Percentiles rank a stretch among this genome's conserved stretches.
Evolutionary conservation across 345 rosid species (phyloP).

Genomic region (Pugionium dolabratum): DNA sequence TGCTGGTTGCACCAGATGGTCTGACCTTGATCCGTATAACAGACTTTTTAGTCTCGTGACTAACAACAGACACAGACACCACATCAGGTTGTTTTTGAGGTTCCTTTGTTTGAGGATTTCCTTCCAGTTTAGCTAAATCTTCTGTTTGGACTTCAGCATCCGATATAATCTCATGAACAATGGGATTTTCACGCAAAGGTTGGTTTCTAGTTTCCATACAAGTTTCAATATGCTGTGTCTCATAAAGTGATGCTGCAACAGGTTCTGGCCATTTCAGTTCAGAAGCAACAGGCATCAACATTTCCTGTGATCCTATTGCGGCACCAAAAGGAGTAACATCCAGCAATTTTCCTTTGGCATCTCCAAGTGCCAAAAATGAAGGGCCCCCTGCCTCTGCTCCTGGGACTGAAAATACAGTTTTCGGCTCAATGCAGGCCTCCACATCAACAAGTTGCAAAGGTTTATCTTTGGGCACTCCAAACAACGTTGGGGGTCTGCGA

Average conservation of each 20-base stretch:
- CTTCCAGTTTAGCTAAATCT: slow-evolving; percentile 44
- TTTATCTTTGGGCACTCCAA: slow-evolving; percentile 82
- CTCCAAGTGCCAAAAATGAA: slow-evolving; percentile 32
- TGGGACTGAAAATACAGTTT: slow-evolving; percentile 50
- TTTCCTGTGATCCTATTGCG: slow-evolving; percentile 33
- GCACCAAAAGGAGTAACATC: slow-evolving; percentile 34
- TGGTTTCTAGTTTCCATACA: slow-evolving; percentile 41
- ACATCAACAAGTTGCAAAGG: slow-evolving; percentile 51
- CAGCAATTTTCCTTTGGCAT: slow-evolving; percentile 31
- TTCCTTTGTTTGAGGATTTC: slow-evolving; percentile 39
- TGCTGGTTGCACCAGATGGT: slow-evolving; percentile 65
- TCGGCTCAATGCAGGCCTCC: slow-evolving; percentile 64
- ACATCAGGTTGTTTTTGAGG: slow-evolving; percentile 37
- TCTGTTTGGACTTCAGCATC: slow-evolving; percentile 50
- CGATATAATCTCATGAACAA: slow-evolving; percentile 48
- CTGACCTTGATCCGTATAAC: slow-evolving; percentile 75
- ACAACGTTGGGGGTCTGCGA: slow-evolving; percentile 80
- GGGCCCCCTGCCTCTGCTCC: slow-evolving; percentile 44
- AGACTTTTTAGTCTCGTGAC: slow-evolving; percentile 58
- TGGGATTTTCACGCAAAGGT: slow-evolving; percentile 38
- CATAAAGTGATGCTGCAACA: slow-evolving; percentile 44
- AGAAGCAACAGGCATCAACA: slow-evolving; percentile 30
- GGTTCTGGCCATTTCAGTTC: slow-evolving; percentile 31
- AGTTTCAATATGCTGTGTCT: slow-evolving; percentile 49
- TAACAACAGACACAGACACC: slow-evolving; percentile 45